phyloP scores from a whole-genome alignment of 2,329 filamentous ascomycete genomes.

The Exserohilum turcica region DNA sequence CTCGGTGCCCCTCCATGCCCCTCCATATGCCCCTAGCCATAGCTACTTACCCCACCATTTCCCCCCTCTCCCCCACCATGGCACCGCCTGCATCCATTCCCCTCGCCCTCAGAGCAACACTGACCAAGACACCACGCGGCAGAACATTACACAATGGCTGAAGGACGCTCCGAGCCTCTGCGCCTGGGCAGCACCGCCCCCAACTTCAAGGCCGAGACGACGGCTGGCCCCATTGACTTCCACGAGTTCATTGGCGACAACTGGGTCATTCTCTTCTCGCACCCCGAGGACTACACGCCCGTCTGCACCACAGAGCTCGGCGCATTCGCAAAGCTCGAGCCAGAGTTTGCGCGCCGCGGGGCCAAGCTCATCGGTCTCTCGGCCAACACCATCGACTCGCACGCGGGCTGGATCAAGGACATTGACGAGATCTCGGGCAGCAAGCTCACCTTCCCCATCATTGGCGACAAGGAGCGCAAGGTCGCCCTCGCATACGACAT shows the following conservation, averaged over 20 bases:
- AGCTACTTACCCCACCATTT: slow-evolving; percentile 31
- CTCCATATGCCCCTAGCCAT: no score
- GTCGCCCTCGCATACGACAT: slow-evolving; percentile 60
- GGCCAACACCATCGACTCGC: slow-evolving; percentile 58
- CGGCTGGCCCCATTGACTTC: slow-evolving; percentile 69
- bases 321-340: slow-evolving; percentile 67
- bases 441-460: slow-evolving; percentile 58
- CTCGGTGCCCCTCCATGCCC: slow-evolving; percentile 4
- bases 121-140: slow-evolving; percentile 16
- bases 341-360: slow-evolving; percentile 65
- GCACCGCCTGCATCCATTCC: slow-evolving; percentile 25
- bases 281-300: slow-evolving; percentile 66
- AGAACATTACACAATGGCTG: slow-evolving; percentile 37
- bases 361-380: slow-evolving; percentile 66
- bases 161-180: slow-evolving; percentile 51
- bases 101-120: slow-evolving; percentile 6
- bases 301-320: slow-evolving; percentile 68
- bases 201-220: slow-evolving; percentile 72
- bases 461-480: slow-evolving; percentile 59
- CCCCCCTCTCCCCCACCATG: slow-evolving; percentile 34
- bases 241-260: slow-evolving; percentile 72
- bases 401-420: slow-evolving; percentile 59
- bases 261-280: slow-evolving; percentile 74
- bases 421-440: slow-evolving; percentile 58
- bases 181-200: slow-evolving; percentile 70